Evolutionary conservation across 2,329 filamentous ascomycete genomes (phyloP).

Genomic region (Fusarium sororula): DNA sequence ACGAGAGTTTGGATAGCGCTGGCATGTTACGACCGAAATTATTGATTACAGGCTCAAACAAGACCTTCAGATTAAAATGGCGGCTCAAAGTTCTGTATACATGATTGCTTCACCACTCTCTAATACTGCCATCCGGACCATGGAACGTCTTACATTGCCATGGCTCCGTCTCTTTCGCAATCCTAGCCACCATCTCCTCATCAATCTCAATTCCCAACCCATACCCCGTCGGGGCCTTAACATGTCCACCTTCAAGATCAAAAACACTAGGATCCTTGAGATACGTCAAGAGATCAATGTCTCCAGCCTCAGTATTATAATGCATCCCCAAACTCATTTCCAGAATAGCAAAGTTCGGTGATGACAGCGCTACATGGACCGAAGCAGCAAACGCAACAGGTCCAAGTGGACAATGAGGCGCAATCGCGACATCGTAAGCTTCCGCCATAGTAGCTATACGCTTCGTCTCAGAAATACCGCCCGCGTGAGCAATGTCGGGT

Average conservation of each 20-base stretch:
- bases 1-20: rapidly evolving
- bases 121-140: slow-evolving; percentile 13
- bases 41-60: not conserved
- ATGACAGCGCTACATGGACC: slow-evolving; percentile 70
- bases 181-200: slow-evolving; percentile 70
- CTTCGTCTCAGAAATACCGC: slow-evolving; percentile 76
- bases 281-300: slow-evolving; percentile 73
- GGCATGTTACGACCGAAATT: too few species aligned
- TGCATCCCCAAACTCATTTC: slow-evolving; percentile 85
- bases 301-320: slow-evolving; percentile 73
- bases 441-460: slow-evolving; percentile 77
- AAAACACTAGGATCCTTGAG: slow-evolving; percentile 71
- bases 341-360: slow-evolving; percentile 75
- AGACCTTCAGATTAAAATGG: not conserved
- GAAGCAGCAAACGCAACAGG: slow-evolving; percentile 78
- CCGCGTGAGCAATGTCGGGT: slow-evolving; percentile 76
- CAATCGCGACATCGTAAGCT: slow-evolving; percentile 76
- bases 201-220: slow-evolving; percentile 77
- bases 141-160: slow-evolving; percentile 57
- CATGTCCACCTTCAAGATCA: slow-evolving; percentile 72
- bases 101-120: not conserved
- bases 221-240: slow-evolving; percentile 66
- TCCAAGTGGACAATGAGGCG: slow-evolving; percentile 78
- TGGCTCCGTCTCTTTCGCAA: slow-evolving; percentile 65
- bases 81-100: rapidly evolving